These are phyloP conservation scores for Withania somnifera DNA, from an alignment of 305 asterid genomes.

Conservation along the genomic window DNA sequence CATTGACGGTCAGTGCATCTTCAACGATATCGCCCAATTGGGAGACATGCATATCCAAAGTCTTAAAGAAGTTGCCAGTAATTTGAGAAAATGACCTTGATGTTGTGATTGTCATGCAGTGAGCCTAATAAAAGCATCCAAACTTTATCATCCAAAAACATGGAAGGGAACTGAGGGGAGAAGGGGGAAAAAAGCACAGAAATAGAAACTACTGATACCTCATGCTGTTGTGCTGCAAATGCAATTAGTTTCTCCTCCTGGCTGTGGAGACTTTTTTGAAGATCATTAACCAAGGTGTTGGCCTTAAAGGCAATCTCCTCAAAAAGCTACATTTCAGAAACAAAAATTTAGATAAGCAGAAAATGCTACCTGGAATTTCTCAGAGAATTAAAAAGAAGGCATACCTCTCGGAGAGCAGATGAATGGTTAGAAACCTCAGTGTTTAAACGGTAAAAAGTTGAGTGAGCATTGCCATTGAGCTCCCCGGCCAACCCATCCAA, in stretches of 20 bases:
- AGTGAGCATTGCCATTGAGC: constrained; percentile 57
- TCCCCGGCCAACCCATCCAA: constrained; percentile 76
- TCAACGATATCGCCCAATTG: constrained; percentile 71
- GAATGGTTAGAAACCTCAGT: constrained; percentile 87
- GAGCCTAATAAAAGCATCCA: constrained; percentile 57
- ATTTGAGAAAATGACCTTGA: constrained; percentile 73
- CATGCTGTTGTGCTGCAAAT: constrained; percentile 70
- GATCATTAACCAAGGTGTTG: constrained; percentile 69
- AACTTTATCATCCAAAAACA: background rate
- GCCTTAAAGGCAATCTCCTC: constrained; percentile 78
- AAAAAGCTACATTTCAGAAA: constrained; percentile 50
- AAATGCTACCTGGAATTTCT: background rate
- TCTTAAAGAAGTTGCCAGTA: constrained; percentile 59
- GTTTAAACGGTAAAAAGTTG: constrained; percentile 61
- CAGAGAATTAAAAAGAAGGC: constrained; percentile 12
- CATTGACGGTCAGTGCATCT: constrained; percentile 66
- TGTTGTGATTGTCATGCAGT: constrained; percentile 64
- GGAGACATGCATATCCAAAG: constrained; percentile 68
- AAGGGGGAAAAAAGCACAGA: background rate
- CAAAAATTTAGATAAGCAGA: constrained; percentile 11
- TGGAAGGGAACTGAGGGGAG: background rate
- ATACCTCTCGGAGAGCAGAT: constrained; percentile 70
- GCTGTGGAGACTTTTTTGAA: constrained; percentile 70
- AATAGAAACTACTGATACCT: constrained; percentile 38
- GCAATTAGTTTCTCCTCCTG: constrained; percentile 67